Conservation (phyloP, 2,329 filamentous ascomycete species). For the Chaetomium olivaceum region DNA sequence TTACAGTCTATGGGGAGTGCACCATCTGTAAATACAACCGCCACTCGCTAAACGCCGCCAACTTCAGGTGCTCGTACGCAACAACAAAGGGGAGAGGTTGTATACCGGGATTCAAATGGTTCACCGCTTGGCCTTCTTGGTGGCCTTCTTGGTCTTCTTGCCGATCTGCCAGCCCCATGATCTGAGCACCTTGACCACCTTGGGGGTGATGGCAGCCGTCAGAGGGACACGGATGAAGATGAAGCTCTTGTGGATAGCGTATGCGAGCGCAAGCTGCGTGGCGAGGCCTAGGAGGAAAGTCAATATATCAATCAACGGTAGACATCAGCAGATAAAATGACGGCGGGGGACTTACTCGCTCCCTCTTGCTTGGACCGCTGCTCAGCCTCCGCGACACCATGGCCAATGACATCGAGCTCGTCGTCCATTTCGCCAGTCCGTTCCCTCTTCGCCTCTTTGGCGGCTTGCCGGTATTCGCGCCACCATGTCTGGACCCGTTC, state of each 20-base stretch:
- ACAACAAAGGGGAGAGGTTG: neutral
- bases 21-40: conserved; percentile 17
- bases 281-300: conserved; percentile 52
- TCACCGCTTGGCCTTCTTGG: conserved; percentile 48
- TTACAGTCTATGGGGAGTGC: conserved; percentile 30
- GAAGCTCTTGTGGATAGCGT: conserved; percentile 96
- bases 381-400: conserved; percentile 65
- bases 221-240: conserved; percentile 95
- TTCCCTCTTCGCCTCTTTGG: conserved; percentile 44
- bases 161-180: conserved; percentile 95
- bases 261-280: conserved; percentile 88
- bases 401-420: conserved; percentile 34
- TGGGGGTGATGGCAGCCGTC: conserved; percentile 86
- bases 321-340: neutral
- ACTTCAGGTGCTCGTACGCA: neutral
- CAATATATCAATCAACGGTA: no score
- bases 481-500: conserved; percentile 57
- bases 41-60: conserved; percentile 16
- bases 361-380: conserved; percentile 58
- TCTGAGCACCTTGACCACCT: conserved; percentile 85
- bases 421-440: conserved; percentile 15
- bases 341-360: conserved; percentile 65
- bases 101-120: neutral
- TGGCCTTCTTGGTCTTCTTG: conserved; percentile 58
- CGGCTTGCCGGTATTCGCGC: conserved; percentile 50